phyloP scores from a whole-genome alignment of 306 rosid genomes.

The Benincasa hispida region DNA sequence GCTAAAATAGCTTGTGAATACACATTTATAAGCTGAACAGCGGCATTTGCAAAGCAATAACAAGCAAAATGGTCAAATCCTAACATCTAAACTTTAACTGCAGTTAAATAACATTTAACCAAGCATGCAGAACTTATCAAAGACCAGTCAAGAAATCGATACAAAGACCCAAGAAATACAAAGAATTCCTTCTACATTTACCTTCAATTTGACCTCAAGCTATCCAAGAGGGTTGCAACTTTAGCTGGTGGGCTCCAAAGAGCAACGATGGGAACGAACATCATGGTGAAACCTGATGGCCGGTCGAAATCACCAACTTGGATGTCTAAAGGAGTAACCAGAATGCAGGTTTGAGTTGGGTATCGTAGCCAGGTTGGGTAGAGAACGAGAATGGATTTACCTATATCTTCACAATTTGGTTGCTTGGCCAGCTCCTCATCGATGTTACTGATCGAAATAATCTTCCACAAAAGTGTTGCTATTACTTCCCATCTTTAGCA shows the following conservation, averaged over 20 bases:
- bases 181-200: background rate
- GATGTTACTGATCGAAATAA: background rate
- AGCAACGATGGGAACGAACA: conserved; percentile 1
- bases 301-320: background rate
- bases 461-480: background rate
- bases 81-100: background rate
- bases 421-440: background rate
- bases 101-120: background rate
- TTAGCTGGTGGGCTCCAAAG: conserved; percentile 1
- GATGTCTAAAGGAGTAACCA: background rate
- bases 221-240: background rate
- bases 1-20: background rate
- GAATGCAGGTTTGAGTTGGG: background rate
- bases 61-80: no score
- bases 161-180: background rate
- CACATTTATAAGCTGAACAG: background rate
- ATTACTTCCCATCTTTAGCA: conserved; percentile 1
- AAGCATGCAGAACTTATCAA: background rate
- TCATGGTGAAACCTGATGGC: background rate
- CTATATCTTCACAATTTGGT: background rate
- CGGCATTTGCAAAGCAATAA: background rate
- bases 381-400: background rate
- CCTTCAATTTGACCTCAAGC: conserved; percentile 3
- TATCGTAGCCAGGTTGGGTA: background rate
- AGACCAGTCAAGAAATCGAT: background rate